Evolutionary conservation across 2,329 filamentous ascomycete species (phyloP).

Genomic region (Madurella mycetomatis): DNA sequence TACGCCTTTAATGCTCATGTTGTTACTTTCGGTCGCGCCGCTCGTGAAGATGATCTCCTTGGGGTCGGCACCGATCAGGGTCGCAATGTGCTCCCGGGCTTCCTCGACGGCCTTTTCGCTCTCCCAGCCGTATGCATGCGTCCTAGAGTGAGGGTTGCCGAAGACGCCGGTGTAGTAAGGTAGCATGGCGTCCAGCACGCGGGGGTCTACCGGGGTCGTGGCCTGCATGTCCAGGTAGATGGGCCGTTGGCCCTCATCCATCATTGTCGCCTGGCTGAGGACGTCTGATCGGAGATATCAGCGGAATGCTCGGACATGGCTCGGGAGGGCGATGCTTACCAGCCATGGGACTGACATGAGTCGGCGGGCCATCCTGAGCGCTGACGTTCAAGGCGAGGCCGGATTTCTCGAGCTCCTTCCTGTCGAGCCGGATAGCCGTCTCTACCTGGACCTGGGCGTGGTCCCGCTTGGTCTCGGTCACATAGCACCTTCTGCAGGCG

Average conservation of each 20-base stretch:
- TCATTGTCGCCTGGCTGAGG: slow-evolving; percentile 83
- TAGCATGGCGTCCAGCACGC: slow-evolving; percentile 94
- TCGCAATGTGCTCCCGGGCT: slow-evolving; percentile 76
- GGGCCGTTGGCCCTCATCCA: slow-evolving; percentile 87
- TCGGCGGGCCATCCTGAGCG: slow-evolving; percentile 50
- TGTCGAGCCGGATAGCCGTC: slow-evolving; percentile 79
- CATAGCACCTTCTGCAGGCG: slow-evolving; percentile 58
- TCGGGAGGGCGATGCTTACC: slow-evolving; percentile 37
- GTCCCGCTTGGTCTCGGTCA: slow-evolving; percentile 75
- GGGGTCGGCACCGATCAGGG: slow-evolving; percentile 84
- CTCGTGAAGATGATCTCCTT: slow-evolving; percentile 99
- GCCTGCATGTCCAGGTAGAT: slow-evolving; percentile 99
- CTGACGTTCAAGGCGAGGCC: slow-evolving; percentile 56
- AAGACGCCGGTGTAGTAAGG: slow-evolving; percentile 91
- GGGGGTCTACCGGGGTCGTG: slow-evolving; percentile 89
- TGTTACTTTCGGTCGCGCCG: slow-evolving; percentile 97
- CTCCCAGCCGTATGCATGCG: slow-evolving; percentile 98
- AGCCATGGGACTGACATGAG: slow-evolving; percentile 76
- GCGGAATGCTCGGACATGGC: slow-evolving; percentile 3
- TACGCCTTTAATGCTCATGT: slow-evolving; percentile 99
- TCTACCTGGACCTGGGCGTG: slow-evolving; percentile 79
- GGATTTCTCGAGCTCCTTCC: slow-evolving; percentile 69
- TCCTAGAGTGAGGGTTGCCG: slow-evolving; percentile 94
- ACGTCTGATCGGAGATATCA: slow-evolving; percentile 51
- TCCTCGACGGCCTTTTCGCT: slow-evolving; percentile 90